These are phyloP conservation scores for Pleurotus sapidus DNA, from an alignment of 768 basidiomycete genomes.

Conservation along the genomic window DNA sequence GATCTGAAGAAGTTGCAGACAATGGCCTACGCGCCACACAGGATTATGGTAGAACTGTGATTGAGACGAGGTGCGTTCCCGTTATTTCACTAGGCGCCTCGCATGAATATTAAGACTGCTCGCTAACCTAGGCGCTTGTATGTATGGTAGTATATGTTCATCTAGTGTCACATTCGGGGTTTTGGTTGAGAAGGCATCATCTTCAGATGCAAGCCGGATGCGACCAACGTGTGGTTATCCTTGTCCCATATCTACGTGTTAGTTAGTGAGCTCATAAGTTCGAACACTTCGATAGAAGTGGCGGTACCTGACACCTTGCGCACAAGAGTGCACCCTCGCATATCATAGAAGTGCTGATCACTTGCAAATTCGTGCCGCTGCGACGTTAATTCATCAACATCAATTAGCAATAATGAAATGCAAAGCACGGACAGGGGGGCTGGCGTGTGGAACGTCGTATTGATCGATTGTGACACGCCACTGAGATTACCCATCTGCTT, in stretches of 20 bases:
- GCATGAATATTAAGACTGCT: background rate
- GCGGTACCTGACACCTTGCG: conserved; percentile 38
- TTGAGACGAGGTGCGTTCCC: background rate
- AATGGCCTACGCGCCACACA: conserved; percentile 4
- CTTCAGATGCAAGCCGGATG: conserved; percentile 38
- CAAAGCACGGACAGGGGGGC: conserved; percentile 30
- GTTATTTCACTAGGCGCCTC: background rate
- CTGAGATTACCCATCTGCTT: conserved; percentile 1
- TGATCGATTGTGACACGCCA: conserved; percentile 44
- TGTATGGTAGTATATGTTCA: background rate
- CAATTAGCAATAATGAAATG: background rate
- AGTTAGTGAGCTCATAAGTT: background rate
- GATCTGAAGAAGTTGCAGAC: background rate
- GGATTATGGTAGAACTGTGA: conserved; percentile 1
- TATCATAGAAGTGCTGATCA: conserved; percentile 35
- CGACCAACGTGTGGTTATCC: conserved; percentile 34
- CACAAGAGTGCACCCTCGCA: conserved; percentile 25
- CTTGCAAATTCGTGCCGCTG: conserved; percentile 42
- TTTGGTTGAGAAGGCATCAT: conserved; percentile 28
- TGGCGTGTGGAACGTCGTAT: conserved; percentile 41
- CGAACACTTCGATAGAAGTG: background rate
- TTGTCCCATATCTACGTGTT: conserved; percentile 37
- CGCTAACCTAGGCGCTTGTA: background rate
- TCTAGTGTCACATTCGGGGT: background rate
- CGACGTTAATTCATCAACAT: background rate